Conservation (phyloP, 192 early-diverging fungal genomes). For the Coemansia reversa region DNA sequence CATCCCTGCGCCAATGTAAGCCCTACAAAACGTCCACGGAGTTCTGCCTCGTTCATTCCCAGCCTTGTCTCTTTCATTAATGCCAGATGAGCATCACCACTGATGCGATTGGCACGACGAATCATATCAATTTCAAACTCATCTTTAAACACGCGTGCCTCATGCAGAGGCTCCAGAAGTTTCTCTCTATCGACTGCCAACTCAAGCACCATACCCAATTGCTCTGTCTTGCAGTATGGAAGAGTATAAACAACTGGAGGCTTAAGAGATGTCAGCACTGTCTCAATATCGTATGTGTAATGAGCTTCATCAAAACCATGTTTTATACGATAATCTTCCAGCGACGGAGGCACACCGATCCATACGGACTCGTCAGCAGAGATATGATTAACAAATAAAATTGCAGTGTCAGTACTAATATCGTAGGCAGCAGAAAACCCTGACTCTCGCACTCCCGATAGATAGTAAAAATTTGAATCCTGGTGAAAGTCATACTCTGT, state of each 20-base stretch:
- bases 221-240: slow-evolving; percentile 40
- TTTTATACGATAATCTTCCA: slow-evolving; percentile 51
- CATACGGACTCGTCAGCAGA: slow-evolving; percentile 73
- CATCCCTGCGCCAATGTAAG: slow-evolving; percentile 65
- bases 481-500: slow-evolving; percentile 82
- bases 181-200: slow-evolving; percentile 18
- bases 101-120: slow-evolving; percentile 74
- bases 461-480: slow-evolving; percentile 85
- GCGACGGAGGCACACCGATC: slow-evolving; percentile 69
- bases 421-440: slow-evolving; percentile 73
- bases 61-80: slow-evolving; percentile 67
- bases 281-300: slow-evolving; percentile 58
- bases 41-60: slow-evolving; percentile 70
- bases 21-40: slow-evolving; percentile 78
- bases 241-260: slow-evolving; percentile 57
- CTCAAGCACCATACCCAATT: slow-evolving; percentile 29
- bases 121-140: slow-evolving; percentile 73
- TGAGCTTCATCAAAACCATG: slow-evolving; percentile 74
- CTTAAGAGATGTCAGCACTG: slow-evolving; percentile 45
- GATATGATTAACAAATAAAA: slow-evolving; percentile 68
- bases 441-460: slow-evolving; percentile 75
- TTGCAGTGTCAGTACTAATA: slow-evolving; percentile 57
- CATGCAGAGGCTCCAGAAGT: slow-evolving; percentile 65
- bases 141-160: slow-evolving; percentile 80
- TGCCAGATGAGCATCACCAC: slow-evolving; percentile 72